Base-by-base conservation (phyloP, 1,284 basidiomycete genomes). In the Kwoniella shivajii region DNA sequence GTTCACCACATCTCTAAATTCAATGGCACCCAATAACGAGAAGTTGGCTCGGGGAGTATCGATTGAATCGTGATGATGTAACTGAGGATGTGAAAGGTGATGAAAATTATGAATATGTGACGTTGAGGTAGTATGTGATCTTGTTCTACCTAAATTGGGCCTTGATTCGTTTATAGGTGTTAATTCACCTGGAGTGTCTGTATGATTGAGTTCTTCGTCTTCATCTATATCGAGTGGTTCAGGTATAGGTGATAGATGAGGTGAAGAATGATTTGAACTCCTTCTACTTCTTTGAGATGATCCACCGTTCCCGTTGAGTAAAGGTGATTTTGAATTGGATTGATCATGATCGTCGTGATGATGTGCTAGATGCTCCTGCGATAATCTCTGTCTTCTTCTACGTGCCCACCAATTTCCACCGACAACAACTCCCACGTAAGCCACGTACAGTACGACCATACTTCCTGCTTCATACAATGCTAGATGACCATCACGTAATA, bases 1-100 rank as follows among this genome's bases (percentile, higher is more conserved):
- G 16, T 88, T 83, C 14, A 97, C 88, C 14, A 96, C 89, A 59
- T 93, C 88, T 27, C 91, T 83, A 76, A 97, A 97, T 74, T 97
- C 94, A 50, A 98, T 84, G 0, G 94, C 93, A 9, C 93, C 90
- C 2, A 96, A 84, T 1, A 98, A 83, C 6, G 92, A 95, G 75
- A 93, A 92, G 1, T 65, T 70, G 3, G 74, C 70, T 34, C 74
- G 60, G 3, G 71, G 71, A 2, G 69, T 69, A 48, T 76, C 72
- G 24, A 61, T 50, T 13, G 51, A 50, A 34, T 63, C 57, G 50
- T 50, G 56, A 43, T 58, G 37, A 46, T 57, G 47, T n/a, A 39
- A 38, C 20, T 43, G 41, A n/a, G 27, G 26, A 36, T 53, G 50
- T n/a, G n/a, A n/a, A n/a, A n/a, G n/a, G n/a, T n/a, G n/a, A n/a